Conservation (phyloP, 176 grass and related monocot genomes). For the Paspalum notatum region DNA sequence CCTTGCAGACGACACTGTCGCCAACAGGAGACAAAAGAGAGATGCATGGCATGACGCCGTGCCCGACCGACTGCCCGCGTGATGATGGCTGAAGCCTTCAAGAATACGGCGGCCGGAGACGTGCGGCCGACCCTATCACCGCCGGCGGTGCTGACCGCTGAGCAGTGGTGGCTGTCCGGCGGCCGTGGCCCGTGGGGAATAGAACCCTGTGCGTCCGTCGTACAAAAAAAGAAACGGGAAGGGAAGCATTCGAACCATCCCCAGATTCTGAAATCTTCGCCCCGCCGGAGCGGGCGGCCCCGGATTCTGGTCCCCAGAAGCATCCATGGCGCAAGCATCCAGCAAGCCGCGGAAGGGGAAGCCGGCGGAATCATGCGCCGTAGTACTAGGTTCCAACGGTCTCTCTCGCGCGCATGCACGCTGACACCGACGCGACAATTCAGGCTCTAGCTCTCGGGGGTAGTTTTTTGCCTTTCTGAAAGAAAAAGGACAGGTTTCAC, state of each 20-base stretch:
- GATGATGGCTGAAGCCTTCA: no score
- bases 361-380: not conserved
- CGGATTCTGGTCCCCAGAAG: conserved; percentile 22
- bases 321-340: conserved; percentile 7
- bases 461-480: not conserved
- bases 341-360: no score
- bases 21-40: not conserved
- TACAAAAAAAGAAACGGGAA: no score
- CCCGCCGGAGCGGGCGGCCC: not conserved
- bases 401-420: no score
- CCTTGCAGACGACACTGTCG: not conserved
- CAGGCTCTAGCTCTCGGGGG: not conserved
- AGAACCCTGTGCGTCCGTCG: not conserved
- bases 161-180: no score
- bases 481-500: not conserved
- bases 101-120: no score
- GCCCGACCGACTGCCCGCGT: no score
- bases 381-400: not conserved
- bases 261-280: not conserved
- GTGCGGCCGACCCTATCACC: no score
- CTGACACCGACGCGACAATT: not conserved
- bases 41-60: not conserved
- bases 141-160: no score
- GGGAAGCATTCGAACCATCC: not conserved
- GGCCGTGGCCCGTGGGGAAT: no score